Evolutionary conservation across 192 early-diverging fungal genomes (phyloP).

Genomic region (Kappamyces sp.): DNA sequence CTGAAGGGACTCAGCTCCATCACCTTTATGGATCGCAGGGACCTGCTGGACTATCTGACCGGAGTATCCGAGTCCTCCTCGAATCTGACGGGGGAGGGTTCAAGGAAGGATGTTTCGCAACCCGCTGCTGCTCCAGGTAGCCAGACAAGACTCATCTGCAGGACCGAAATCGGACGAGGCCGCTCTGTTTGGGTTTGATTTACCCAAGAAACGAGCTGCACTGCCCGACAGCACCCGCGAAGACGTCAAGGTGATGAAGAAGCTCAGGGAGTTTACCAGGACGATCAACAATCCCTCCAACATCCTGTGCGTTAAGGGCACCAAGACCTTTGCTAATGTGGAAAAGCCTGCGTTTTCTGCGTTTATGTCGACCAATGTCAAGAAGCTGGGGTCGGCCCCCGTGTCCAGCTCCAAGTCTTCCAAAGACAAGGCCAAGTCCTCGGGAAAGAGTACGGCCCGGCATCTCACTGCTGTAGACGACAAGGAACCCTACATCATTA

Average conservation of each 20-base stretch:
- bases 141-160: not conserved
- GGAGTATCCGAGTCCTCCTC: constrained; percentile 17
- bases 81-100: no score
- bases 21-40: constrained; percentile 66
- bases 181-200: constrained; percentile 15
- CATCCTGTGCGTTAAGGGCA: constrained; percentile 4
- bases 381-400: not conserved
- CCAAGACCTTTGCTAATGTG: constrained; percentile 12
- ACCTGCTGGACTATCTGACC: constrained; percentile 68
- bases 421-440: not conserved
- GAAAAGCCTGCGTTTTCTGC: constrained; percentile 11
- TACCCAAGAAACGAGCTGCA: constrained; percentile 5
- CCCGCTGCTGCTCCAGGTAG: no score
- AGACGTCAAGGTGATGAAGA: constrained; percentile 10
- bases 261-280: constrained; percentile 1
- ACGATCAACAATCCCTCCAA: not conserved
- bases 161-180: constrained; percentile 11
- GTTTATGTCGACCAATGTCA: constrained; percentile 16
- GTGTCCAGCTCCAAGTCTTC: not conserved
- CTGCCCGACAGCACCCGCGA: constrained; percentile 1
- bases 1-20: constrained; percentile 56
- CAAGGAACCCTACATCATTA: constrained; percentile 68
- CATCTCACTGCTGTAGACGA: not conserved
- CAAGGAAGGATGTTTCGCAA: no score
- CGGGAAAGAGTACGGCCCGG: not conserved